Evolutionary conservation across 2,329 filamentous ascomycete genomes (phyloP).

Genomic region (Xylaria sp.): DNA sequence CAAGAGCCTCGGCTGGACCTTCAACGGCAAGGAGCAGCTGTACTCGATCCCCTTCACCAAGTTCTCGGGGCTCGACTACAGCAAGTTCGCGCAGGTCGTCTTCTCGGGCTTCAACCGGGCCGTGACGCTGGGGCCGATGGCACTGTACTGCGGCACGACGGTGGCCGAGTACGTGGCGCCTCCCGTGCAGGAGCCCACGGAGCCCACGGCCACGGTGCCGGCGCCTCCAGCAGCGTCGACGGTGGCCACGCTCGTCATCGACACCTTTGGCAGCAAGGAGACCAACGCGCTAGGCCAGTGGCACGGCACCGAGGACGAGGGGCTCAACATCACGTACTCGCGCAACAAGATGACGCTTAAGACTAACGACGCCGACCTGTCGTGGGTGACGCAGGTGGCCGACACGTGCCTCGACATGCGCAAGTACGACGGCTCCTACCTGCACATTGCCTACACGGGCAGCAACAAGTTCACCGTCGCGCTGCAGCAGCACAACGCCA

Average conservation of each 20-base stretch:
- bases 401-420: constrained; percentile 66
- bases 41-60: constrained; percentile 68
- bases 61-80: constrained; percentile 61
- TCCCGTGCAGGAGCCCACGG: constrained; percentile 53
- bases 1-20: constrained; percentile 66
- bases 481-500: constrained; percentile 73
- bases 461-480: constrained; percentile 72
- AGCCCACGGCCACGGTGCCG: constrained; percentile 60
- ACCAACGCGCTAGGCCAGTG: constrained; percentile 71
- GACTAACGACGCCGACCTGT: constrained; percentile 69
- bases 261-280: constrained; percentile 65
- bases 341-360: constrained; percentile 64
- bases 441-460: constrained; percentile 73
- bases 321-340: constrained; percentile 61
- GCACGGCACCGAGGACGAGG: constrained; percentile 72
- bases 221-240: constrained; percentile 57
- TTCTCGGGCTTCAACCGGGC: constrained; percentile 59
- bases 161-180: constrained; percentile 61
- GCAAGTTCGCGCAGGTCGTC: constrained; percentile 64
- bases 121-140: constrained; percentile 66
- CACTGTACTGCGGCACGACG: constrained; percentile 67
- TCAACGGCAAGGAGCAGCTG: constrained; percentile 69
- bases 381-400: constrained; percentile 69
- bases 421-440: constrained; percentile 65
- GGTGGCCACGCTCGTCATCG: constrained; percentile 65